Evolutionary conservation across 768 basidiomycete genomes (phyloP).

Genomic region (Dentipellis sp.): DNA sequence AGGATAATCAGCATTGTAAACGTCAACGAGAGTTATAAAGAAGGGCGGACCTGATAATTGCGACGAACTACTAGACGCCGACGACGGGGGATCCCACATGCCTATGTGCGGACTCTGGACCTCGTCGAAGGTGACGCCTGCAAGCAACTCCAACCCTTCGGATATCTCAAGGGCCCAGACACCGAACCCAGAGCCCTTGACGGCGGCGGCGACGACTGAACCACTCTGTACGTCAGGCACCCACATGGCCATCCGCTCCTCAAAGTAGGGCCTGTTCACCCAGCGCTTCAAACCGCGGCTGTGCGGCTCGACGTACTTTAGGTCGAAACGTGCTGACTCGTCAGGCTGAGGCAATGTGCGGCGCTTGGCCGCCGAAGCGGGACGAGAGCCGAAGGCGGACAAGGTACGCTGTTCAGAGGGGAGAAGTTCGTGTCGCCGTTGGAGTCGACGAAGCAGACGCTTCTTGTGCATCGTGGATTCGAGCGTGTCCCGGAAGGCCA

Average conservation of each 20-base stretch:
- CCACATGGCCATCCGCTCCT: conserved; percentile 8
- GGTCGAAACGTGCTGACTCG: conserved; percentile 20
- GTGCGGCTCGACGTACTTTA: conserved; percentile 16
- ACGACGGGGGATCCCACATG: conserved; percentile 49
- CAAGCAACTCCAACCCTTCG: conserved; percentile 8
- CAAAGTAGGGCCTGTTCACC: conserved; percentile 11
- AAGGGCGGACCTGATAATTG: conserved; percentile 6
- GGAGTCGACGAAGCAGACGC: conserved; percentile 36
- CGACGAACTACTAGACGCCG: conserved; percentile 26
- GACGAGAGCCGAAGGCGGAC: conserved; percentile 28
- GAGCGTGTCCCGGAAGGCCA: conserved; percentile 31
- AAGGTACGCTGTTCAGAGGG: conserved; percentile 33
- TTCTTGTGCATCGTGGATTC: conserved; percentile 39
- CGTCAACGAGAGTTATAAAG: conserved; percentile 11
- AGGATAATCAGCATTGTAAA: conserved; percentile 13
- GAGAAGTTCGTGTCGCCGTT: conserved; percentile 24
- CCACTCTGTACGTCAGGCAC: conserved; percentile 7
- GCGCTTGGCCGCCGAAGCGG: conserved; percentile 17
- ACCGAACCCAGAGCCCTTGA: conserved; percentile 13
- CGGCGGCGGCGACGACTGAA: conserved; percentile 6
- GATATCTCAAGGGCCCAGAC: conserved; percentile 15
- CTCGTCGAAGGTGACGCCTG: conserved; percentile 13
- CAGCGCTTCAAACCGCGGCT: conserved; percentile 18
- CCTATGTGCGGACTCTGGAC: neutral
- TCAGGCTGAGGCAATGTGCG: conserved; percentile 20